A percentile compares a stretch with the other conserved stretches of the same genome.
Evolutionary conservation across 2,329 filamentous ascomycete species (phyloP).

Genomic region (Thermoascus crustaceus): DNA sequence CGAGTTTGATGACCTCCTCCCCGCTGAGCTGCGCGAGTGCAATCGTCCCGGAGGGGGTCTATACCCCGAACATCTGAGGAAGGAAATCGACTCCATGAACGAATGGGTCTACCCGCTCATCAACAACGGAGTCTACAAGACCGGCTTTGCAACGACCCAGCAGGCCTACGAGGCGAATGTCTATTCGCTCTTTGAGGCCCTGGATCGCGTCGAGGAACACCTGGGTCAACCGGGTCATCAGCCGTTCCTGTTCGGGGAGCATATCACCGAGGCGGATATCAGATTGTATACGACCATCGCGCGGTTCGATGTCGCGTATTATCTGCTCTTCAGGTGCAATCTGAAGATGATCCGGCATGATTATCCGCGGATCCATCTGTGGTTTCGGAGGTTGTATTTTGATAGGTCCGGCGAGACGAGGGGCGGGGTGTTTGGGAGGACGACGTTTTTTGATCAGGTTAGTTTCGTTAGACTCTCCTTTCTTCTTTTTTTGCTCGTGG

Average conservation of each 20-base stretch:
- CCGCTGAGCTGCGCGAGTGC: slow-evolving; percentile 47
- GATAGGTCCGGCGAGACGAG: slow-evolving; percentile 36
- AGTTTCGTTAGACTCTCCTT: slow-evolving; percentile 10
- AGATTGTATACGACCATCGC: slow-evolving; percentile 61
- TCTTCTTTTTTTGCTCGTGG: neutral
- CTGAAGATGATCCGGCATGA: slow-evolving; percentile 55
- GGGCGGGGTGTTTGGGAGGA: slow-evolving; percentile 36
- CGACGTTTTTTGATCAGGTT: slow-evolving; percentile 36
- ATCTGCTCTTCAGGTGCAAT: slow-evolving; percentile 73
- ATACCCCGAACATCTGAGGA: slow-evolving; percentile 54
- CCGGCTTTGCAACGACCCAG: slow-evolving; percentile 70
- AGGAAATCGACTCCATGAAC: slow-evolving; percentile 64
- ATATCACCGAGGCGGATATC: slow-evolving; percentile 71
- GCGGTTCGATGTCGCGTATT: slow-evolving; percentile 64
- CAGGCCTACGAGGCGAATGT: slow-evolving; percentile 68
- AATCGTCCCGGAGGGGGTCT: slow-evolving; percentile 48
- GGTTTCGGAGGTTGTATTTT: slow-evolving; percentile 42
- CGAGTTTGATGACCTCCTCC: slow-evolving; percentile 63
- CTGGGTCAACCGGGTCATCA: slow-evolving; percentile 42
- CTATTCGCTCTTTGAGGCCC: slow-evolving; percentile 57
- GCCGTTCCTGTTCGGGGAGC: slow-evolving; percentile 65
- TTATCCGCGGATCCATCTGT: slow-evolving; percentile 43
- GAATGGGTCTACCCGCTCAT: slow-evolving; percentile 63
- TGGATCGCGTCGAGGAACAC: slow-evolving; percentile 65
- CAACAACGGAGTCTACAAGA: slow-evolving; percentile 49